phyloP scores from a whole-genome alignment of 1,139 yeast genomes.

The Nadsonia starkeyi-henricii region DNA sequence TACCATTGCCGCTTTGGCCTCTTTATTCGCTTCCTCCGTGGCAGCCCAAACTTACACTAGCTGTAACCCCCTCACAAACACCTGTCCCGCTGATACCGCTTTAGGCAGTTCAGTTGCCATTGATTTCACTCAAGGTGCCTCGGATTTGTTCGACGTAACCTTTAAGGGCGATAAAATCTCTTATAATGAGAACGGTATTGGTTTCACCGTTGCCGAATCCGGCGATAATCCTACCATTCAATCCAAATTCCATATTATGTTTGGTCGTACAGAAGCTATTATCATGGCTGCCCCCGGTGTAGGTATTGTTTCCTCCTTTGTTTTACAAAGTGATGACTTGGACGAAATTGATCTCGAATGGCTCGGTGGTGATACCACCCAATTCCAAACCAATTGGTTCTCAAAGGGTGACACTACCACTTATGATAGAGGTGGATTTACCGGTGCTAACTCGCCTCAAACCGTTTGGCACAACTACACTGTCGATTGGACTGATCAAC shows the following conservation, averaged over 20 bases:
- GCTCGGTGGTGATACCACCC: constrained; percentile 59
- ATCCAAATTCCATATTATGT: constrained; percentile 74
- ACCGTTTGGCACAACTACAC: constrained; percentile 59
- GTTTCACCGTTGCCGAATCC: constrained; percentile 41
- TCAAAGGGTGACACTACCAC: constrained; percentile 65
- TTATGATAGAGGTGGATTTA: constrained; percentile 67
- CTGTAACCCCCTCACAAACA: constrained; percentile 19
- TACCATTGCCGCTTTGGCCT: not conserved
- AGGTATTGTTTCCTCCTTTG: constrained; percentile 70
- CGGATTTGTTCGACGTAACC: constrained; percentile 11
- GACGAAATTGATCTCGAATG: constrained; percentile 84
- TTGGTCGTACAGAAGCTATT: constrained; percentile 64
- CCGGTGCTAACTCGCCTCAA: constrained; percentile 36
- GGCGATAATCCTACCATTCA: constrained; percentile 61
- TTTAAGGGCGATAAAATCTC: constrained; percentile 11
- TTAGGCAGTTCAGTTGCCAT: constrained; percentile 16
- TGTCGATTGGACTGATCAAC: constrained; percentile 62
- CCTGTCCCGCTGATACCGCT: constrained; percentile 21
- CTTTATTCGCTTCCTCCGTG: not conserved
- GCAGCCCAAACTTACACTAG: constrained; percentile 17
- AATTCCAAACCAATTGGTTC: constrained; percentile 71
- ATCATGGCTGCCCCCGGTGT: constrained; percentile 59
- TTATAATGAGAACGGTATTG: constrained; percentile 36
- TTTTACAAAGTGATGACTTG: constrained; percentile 68
- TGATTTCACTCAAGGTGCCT: constrained; percentile 18